Evolutionary conservation across 1,284 basidiomycete species (phyloP).

Genomic region (Ustilago vetiveriae): DNA sequence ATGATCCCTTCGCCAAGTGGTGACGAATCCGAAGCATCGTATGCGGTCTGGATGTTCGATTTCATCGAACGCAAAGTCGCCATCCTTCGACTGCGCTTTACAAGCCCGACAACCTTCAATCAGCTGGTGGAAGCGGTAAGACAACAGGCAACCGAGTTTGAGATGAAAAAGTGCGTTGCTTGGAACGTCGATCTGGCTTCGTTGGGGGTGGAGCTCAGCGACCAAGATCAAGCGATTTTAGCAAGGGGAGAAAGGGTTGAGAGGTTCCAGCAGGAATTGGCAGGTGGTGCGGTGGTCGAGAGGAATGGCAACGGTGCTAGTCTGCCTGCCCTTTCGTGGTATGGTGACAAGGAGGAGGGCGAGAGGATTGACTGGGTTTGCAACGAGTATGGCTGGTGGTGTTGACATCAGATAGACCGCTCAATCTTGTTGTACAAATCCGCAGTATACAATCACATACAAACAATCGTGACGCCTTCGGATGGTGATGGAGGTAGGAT

Average conservation of each 20-base stretch:
- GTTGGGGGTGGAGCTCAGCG: slow-evolving; percentile 17
- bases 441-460: too few species aligned
- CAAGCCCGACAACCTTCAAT: background rate
- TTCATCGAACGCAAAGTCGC: slow-evolving; percentile 25
- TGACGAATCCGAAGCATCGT: slow-evolving; percentile 2
- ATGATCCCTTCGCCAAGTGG: slow-evolving; percentile 1
- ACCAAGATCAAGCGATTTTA: slow-evolving; percentile 9
- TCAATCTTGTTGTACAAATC: background rate
- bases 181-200: slow-evolving; percentile 39
- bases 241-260: slow-evolving; percentile 11
- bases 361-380: slow-evolving; percentile 31
- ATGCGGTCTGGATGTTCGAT: slow-evolving; percentile 46
- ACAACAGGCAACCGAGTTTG: slow-evolving; percentile 13
- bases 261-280: background rate
- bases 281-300: slow-evolving; percentile 25
- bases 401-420: slow-evolving; percentile 1
- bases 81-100: slow-evolving; percentile 25
- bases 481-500: too few species aligned
- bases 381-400: slow-evolving; percentile 50
- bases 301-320: slow-evolving; percentile 18
- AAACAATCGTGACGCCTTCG: too few species aligned
- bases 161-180: slow-evolving; percentile 31
- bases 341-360: slow-evolving; percentile 18
- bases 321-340: slow-evolving; percentile 38
- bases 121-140: slow-evolving; percentile 16